phyloP scores from a whole-genome alignment of 345 rosid genomes.

The Murraya koenigii region DNA sequence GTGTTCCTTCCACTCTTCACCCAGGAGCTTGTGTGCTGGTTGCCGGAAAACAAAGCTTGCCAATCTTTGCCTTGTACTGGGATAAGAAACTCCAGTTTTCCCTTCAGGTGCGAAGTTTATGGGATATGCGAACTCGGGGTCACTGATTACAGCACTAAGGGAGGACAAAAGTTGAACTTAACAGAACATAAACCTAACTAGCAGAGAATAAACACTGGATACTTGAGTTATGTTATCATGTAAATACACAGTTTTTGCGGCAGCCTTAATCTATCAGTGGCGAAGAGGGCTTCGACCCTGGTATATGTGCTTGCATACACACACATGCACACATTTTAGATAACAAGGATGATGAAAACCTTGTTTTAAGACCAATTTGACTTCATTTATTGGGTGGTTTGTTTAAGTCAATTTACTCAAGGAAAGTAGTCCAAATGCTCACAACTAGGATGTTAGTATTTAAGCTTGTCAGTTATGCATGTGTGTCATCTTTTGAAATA shows the following conservation, averaged over 20 bases:
- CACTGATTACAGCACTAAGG: background rate
- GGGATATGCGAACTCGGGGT: background rate
- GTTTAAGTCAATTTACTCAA: background rate
- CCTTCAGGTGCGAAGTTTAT: slow-evolving; percentile 63
- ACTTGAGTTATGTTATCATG: background rate
- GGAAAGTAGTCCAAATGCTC: background rate
- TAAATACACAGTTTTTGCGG: background rate
- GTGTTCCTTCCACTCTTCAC: slow-evolving; percentile 71
- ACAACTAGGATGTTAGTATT: background rate
- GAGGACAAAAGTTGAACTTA: background rate
- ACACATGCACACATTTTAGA: background rate
- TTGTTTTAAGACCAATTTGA: background rate
- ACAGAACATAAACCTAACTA: background rate
- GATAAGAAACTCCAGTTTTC: slow-evolving; percentile 79
- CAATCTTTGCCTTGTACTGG: slow-evolving; percentile 85
- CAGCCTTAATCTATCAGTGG: background rate
- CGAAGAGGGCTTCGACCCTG: background rate
- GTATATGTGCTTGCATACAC: background rate
- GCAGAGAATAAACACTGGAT: background rate
- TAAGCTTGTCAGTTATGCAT: background rate
- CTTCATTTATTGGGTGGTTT: background rate
- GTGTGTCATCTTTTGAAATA: background rate
- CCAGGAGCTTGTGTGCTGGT: slow-evolving; percentile 86
- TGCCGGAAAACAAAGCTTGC: slow-evolving; percentile 66
- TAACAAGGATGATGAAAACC: background rate